phyloP scores from a whole-genome alignment of 2,329 filamentous ascomycete genomes.

The Sordariomycetes sp. region DNA sequence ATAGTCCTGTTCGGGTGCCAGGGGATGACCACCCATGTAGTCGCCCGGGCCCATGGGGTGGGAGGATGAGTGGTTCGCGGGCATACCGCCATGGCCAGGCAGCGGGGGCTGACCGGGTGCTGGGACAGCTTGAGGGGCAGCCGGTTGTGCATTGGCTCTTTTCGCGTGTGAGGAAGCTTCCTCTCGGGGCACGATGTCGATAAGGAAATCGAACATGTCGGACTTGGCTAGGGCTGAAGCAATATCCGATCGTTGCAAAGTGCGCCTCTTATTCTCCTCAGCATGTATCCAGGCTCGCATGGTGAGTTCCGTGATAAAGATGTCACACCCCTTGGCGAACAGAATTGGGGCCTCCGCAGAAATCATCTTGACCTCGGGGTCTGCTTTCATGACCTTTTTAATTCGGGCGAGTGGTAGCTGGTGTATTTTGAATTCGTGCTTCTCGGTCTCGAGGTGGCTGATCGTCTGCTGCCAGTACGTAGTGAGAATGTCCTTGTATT shows the following conservation, averaged over 20 bases:
- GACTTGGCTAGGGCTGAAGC: conserved; percentile 92
- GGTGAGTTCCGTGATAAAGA: conserved; percentile 97
- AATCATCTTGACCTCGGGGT: conserved; percentile 99
- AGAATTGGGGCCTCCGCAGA: conserved; percentile 95
- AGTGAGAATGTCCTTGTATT: conserved; percentile 93
- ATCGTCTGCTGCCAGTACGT: conserved; percentile 99
- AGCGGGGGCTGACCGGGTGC: conserved; percentile 41
- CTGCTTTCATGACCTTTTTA: conserved; percentile 99
- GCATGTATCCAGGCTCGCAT: conserved; percentile 99
- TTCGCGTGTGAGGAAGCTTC: conserved; percentile 84
- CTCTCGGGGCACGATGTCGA: conserved; percentile 95
- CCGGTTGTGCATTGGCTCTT: conserved; percentile 49
- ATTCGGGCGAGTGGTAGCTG: conserved; percentile 95
- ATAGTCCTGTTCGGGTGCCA: conserved; percentile 68
- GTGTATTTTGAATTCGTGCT: conserved; percentile 97
- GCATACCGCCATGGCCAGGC: conserved; percentile 38
- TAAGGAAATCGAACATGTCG: conserved; percentile 99
- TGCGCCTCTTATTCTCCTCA: conserved; percentile 96
- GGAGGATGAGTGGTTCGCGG: conserved; percentile 45
- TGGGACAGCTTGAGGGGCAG: conserved; percentile 31
- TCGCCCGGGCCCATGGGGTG: conserved; percentile 51
- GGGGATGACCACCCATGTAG: conserved; percentile 55
- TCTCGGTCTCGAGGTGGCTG: conserved; percentile 86
- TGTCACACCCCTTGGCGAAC: conserved; percentile 97
- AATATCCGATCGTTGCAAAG: conserved; percentile 91